Percentiles rank a stretch among this genome's conserved stretches.
These are phyloP conservation scores for Babesia ovis DNA, from an alignment of 169 alveolate species.

Conservation along the genomic window DNA sequence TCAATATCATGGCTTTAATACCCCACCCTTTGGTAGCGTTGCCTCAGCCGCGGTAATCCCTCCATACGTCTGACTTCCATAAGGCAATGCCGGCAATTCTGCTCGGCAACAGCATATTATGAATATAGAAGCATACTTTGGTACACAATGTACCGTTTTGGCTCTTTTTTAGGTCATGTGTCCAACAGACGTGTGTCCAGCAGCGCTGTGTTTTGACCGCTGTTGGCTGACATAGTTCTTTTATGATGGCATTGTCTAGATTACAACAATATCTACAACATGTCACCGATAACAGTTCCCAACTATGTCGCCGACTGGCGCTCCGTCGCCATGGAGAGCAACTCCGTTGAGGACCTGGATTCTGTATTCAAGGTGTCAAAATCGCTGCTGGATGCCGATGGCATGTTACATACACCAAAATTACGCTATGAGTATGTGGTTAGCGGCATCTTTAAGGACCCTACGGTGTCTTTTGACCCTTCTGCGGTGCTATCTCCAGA, in stretches of 20 bases:
- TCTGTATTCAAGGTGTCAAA: conserved; percentile 3
- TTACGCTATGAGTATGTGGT: conserved; percentile 16
- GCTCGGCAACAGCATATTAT: neutral
- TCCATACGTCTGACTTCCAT: neutral
- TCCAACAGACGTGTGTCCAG: too few relatives aligned
- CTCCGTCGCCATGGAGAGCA: neutral
- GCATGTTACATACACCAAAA: neutral
- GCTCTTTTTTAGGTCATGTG: too few relatives aligned
- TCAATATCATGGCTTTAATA: neutral
- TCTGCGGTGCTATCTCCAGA: neutral
- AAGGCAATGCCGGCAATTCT: neutral
- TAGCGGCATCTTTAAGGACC: conserved; percentile 33
- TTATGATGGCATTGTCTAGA: too few relatives aligned
- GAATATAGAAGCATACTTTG: neutral
- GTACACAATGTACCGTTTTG: too few relatives aligned
- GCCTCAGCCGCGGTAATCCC: neutral
- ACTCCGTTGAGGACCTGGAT: conserved; percentile 31
- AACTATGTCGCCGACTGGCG: conserved; percentile 12
- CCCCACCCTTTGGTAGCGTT: neutral
- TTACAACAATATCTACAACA: too few relatives aligned
- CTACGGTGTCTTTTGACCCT: neutral
- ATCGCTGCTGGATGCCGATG: neutral
- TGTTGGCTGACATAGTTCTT: too few relatives aligned
- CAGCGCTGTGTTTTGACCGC: too few relatives aligned
- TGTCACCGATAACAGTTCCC: neutral